Evolutionary conservation across 2,329 filamentous ascomycete species (phyloP).

Genomic region (Pleomassaria siparia): DNA sequence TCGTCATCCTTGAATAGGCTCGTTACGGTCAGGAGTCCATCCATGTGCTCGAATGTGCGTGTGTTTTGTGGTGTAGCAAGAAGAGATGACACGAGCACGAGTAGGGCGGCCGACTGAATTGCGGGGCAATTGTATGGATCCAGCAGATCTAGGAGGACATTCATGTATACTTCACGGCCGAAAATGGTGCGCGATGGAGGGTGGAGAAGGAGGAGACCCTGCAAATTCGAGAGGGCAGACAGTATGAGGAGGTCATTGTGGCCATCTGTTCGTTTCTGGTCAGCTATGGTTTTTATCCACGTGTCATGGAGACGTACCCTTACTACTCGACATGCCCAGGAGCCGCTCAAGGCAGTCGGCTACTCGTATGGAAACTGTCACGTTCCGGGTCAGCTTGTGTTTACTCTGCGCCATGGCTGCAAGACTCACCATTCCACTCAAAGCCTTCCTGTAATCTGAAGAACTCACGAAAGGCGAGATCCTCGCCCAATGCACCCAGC

Average conservation of each 20-base stretch:
- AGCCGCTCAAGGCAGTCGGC: constrained; percentile 84
- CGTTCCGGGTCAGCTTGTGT: constrained; percentile 8
- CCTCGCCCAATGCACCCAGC: constrained; percentile 70
- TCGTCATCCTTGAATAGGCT: constrained; percentile 88
- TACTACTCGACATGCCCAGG: constrained; percentile 71
- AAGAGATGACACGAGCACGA: constrained; percentile 86
- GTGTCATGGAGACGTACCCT: constrained; percentile 18
- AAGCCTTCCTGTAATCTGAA: constrained; percentile 97
- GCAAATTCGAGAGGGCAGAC: constrained; percentile 82
- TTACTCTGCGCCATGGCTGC: not conserved
- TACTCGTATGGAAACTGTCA: constrained; percentile 73
- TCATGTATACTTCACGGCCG: constrained; percentile 90
- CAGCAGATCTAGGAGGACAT: constrained; percentile 90
- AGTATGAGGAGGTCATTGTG: constrained; percentile 88
- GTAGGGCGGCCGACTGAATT: constrained; percentile 85
- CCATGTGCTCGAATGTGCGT: constrained; percentile 86
- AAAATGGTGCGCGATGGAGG: constrained; percentile 88
- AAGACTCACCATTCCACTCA: constrained; percentile 77
- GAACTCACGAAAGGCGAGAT: constrained; percentile 92
- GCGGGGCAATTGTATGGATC: constrained; percentile 87
- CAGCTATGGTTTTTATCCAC: constrained; percentile 11
- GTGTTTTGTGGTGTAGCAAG: constrained; percentile 86
- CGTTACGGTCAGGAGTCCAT: constrained; percentile 88
- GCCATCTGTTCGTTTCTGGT: constrained; percentile 56
- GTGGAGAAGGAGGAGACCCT: constrained; percentile 85